A percentile compares a stretch with the other conserved stretches of the same genome.
Conservation (phyloP, 495 filamentous ascomycete genomes). For the Tricharina praecox region DNA sequence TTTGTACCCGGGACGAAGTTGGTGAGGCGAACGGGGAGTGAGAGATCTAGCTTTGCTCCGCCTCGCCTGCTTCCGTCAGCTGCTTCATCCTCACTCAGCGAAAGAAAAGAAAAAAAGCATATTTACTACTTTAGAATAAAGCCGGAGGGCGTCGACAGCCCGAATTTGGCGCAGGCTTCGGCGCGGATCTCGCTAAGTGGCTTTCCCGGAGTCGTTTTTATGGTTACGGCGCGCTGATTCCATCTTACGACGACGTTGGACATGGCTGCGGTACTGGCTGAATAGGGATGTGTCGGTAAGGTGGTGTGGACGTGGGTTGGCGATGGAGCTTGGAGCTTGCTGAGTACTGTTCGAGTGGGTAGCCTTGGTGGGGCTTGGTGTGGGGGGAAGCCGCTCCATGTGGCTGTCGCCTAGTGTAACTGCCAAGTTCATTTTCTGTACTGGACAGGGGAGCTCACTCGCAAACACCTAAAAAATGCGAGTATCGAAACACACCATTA, state of each 20-base stretch:
- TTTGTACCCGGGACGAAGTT: slow-evolving; percentile 76
- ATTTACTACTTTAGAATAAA: slow-evolving; percentile 60
- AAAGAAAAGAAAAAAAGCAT: not conserved
- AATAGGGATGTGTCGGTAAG: too few relatives aligned
- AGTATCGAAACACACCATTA: too few relatives aligned
- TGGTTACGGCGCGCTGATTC: slow-evolving; percentile 49
- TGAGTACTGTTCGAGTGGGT: too few relatives aligned
- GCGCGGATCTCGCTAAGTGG: slow-evolving; percentile 65
- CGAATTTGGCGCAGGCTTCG: slow-evolving; percentile 71
- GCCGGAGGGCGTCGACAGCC: slow-evolving; percentile 44
- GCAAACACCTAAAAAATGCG: too few relatives aligned
- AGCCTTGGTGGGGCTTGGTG: too few relatives aligned
- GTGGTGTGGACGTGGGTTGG: too few relatives aligned
- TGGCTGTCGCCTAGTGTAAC: too few relatives aligned
- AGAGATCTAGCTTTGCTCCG: slow-evolving; percentile 68
- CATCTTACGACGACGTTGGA: slow-evolving; percentile 81
- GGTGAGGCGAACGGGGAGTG: slow-evolving; percentile 67
- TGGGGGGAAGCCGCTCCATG: too few relatives aligned
- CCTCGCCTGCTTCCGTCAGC: slow-evolving; percentile 43
- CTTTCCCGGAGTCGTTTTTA: slow-evolving; percentile 69
- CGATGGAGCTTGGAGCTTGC: too few relatives aligned
- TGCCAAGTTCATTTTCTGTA: too few relatives aligned
- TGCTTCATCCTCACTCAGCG: slow-evolving; percentile 7
- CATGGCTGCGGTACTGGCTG: slow-evolving; percentile 6
- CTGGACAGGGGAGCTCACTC: too few relatives aligned